A percentile compares a stretch with the other conserved stretches of the same genome.
phyloP scores from a whole-genome alignment of 306 rosid species.

The Cicer chorassanicum region DNA sequence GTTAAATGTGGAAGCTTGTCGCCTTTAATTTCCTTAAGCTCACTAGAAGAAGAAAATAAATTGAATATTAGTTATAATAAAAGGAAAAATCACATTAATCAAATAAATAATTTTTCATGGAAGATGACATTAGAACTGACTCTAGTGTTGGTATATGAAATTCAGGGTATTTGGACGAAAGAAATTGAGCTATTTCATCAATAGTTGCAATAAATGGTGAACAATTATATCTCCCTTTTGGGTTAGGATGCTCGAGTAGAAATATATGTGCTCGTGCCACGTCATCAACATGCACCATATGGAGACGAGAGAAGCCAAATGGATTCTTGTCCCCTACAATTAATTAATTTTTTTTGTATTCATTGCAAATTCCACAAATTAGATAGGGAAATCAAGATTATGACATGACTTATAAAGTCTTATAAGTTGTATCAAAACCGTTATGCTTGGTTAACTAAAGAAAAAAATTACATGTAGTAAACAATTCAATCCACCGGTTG shows the following conservation, averaged over 20 bases:
- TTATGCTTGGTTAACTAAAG: too few species aligned
- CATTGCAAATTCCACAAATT: background rate
- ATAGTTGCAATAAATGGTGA: slow-evolving; percentile 46
- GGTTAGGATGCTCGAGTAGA: slow-evolving; percentile 55
- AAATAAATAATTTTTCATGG: background rate
- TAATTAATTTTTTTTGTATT: background rate
- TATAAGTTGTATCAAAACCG: too few species aligned
- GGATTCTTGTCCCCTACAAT: slow-evolving; percentile 49
- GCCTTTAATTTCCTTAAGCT: slow-evolving; percentile 42
- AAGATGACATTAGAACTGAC: slow-evolving; percentile 50
- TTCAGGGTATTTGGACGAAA: slow-evolving; percentile 51
- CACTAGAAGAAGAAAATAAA: slow-evolving; percentile 32
- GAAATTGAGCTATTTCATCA: slow-evolving; percentile 41
- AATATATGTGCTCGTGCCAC: slow-evolving; percentile 59
- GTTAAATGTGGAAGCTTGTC: slow-evolving; percentile 24
- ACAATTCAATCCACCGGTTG: background rate
- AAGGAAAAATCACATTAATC: background rate
- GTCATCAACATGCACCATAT: slow-evolving; percentile 68
- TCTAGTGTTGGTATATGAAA: slow-evolving; percentile 50
- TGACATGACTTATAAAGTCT: background rate
- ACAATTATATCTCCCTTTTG: slow-evolving; percentile 66
- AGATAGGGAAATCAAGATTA: background rate
- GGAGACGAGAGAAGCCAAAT: slow-evolving; percentile 2
- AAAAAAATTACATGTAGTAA: too few species aligned
- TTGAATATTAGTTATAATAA: background rate